Evolutionary conservation across 176 grass and related monocot genomes (phyloP).

Genomic region (Calamus simplicifolius): DNA sequence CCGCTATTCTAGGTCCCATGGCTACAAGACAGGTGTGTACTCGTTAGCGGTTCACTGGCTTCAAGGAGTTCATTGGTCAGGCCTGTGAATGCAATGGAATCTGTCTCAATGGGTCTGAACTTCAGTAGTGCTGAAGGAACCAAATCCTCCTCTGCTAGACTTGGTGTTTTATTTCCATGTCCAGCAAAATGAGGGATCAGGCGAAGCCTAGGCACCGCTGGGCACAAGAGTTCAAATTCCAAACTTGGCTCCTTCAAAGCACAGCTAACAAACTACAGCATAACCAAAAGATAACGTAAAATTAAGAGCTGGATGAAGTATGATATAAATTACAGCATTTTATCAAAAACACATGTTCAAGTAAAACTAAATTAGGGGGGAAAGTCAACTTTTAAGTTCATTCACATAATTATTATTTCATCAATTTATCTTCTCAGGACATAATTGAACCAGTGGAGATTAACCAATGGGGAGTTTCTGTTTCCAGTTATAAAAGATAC

Average conservation of each 20-base stretch:
- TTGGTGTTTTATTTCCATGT: slow-evolving; percentile 38
- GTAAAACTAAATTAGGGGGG: too few species aligned
- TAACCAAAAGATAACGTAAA: background rate
- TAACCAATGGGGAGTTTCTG: too few species aligned
- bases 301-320: background rate
- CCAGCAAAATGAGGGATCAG: slow-evolving; percentile 39
- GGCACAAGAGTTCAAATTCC: slow-evolving; percentile 68
- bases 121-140: slow-evolving; percentile 70
- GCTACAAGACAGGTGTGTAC: slow-evolving; percentile 1
- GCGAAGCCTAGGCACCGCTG: slow-evolving; percentile 42
- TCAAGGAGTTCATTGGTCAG: slow-evolving; percentile 55
- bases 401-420: too few species aligned
- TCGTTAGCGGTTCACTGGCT: slow-evolving; percentile 49
- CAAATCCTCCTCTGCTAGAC: slow-evolving; percentile 62
- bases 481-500: too few species aligned
- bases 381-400: too few species aligned
- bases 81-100: slow-evolving; percentile 55
- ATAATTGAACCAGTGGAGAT: too few species aligned
- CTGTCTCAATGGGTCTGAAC: slow-evolving; percentile 67
- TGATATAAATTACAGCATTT: too few species aligned
- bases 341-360: too few species aligned
- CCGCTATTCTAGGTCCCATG: too few species aligned
- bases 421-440: too few species aligned
- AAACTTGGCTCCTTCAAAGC: slow-evolving; percentile 69
- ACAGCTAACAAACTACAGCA: slow-evolving; percentile 55